Base-by-base conservation (phyloP, 192 early-diverging fungal genomes). In the Coemansia erecta region DNA sequence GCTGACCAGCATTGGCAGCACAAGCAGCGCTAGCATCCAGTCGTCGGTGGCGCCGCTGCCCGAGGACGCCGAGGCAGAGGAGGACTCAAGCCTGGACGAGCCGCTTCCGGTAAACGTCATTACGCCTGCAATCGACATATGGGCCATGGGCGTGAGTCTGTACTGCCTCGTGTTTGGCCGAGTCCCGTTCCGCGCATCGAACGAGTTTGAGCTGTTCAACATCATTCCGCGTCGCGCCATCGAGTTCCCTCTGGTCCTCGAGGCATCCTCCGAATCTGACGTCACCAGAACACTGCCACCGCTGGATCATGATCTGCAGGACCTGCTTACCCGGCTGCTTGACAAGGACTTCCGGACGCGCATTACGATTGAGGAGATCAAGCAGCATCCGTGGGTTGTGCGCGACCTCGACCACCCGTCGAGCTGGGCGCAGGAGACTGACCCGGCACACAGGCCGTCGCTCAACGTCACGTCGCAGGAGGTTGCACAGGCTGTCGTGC, bases 91-190 rank as follows among this genome's bases (percentile, higher is more conserved):
- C 22, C 21, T 49, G 17, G 62, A 70, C 10, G 43, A 53, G 48
- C 63, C 61, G 35, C 74, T 77, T 59, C 68, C 70, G 59, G 23
- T 79, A 68, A 70, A 75, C 22, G 83, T 82, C 10, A 86, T 90
- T 15, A 90, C 89, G 21, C 90, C 90, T 45, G 90, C 91, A 0
- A 98, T 98, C 49, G 97, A 98, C 70, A 86, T 98, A 11, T 98
- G 97, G 97, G 97, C 97, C 31, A 82, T 97, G 56, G 97, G 97
- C 1, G 95, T 97, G 21, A 97, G 93, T 10, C 82, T 98, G 14
- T 98, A 93, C 77, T 97, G 95, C 64, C 80, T 98, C 41, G 78
- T 95, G 7, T 97, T 88, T 73, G 97, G 97, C 9, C 76, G 82
- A 33, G 92, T 94, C 51, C 97, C 97, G 13, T 98, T 98, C 71